Evolutionary conservation across 1,284 basidiomycete species (phyloP), one percentile per base, ranked within the genome.

Genomic region (Ceraceosorus bombacis): DNA sequence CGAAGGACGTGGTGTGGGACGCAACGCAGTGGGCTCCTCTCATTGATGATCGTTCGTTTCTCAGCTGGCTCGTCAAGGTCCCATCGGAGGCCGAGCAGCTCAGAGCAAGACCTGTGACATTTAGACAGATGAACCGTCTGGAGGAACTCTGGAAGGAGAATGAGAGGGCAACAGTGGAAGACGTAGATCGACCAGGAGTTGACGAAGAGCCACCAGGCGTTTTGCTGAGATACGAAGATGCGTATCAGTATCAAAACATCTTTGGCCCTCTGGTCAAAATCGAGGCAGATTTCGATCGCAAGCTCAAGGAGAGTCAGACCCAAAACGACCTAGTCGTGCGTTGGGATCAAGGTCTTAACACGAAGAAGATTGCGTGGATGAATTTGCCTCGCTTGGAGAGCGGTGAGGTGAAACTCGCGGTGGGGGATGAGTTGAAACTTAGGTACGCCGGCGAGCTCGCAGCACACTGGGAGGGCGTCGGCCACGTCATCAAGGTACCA

Each of bases 91-190:
- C 89, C 5, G 94, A 98, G 77, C 90, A 95, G 78, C 84, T 95
- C 7, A 85, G 93, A 53, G 94, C 94, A 12, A 86, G 92, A 60
- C 94, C 95, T 72, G 93, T 99, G 63, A 92, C 91, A 9, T 92
- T 96, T 75, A 85, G 88, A 57, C 94, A 98, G 79, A 97, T 99
- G 78, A 94, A 94, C 74, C 88, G 90, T 55, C 84, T 99, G 41
- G 95, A 99, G 78, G 95, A 99, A 72, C 81, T 98, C 43, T 99
- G 95, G 95, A 87, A 94, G 63, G 95, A 98, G 59, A 93, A 98
- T 70, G 88, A 91, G 4, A 86, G 84, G 69, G 95, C 95, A 3
- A 95, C 89, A 1, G 83, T 99, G 8, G 92, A 95, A 74, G 95
- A 99, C 76, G 84, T 98, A 10, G 94, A 96, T 78, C 93, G 95